These are phyloP conservation scores for Aspergillus sojae DNA, from an alignment of 2,329 filamentous ascomycete genomes.

Conservation along the genomic window DNA sequence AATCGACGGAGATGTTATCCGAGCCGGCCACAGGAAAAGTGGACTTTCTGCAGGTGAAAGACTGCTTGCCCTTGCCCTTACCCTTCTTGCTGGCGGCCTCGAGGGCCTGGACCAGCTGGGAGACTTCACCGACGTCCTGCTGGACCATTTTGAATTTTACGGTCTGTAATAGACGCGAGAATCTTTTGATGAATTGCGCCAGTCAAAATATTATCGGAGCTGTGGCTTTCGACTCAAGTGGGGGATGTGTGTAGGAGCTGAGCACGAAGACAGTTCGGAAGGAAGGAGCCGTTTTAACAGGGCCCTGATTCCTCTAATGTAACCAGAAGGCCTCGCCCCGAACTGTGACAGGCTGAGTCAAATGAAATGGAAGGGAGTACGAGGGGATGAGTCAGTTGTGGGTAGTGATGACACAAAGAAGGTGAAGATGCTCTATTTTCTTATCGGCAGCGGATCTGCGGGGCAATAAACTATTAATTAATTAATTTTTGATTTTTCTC, in stretches of 20 bases:
- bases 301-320: background rate
- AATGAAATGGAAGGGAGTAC: background rate
- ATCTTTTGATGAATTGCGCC: background rate
- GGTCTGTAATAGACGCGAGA: background rate
- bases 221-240: background rate
- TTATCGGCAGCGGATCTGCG: background rate
- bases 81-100: slow-evolving; percentile 53
- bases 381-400: background rate
- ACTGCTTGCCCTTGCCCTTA: slow-evolving; percentile 55
- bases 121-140: slow-evolving; percentile 71
- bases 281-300: slow-evolving; percentile 1
- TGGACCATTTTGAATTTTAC: slow-evolving; percentile 53
- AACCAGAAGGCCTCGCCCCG: background rate
- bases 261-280: background rate
- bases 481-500: background rate
- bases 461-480: background rate
- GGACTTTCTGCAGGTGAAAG: slow-evolving; percentile 77
- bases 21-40: slow-evolving; percentile 70
- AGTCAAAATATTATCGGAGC: background rate
- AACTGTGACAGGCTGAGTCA: background rate
- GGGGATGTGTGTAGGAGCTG: background rate
- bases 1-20: slow-evolving; percentile 72
- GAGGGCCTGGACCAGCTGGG: slow-evolving; percentile 66
- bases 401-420: background rate
- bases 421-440: background rate